Evolutionary conservation across 1,284 basidiomycete species (phyloP), one percentile per base, ranked within the genome.

Genomic region (Lignosus rhinocerotis): DNA sequence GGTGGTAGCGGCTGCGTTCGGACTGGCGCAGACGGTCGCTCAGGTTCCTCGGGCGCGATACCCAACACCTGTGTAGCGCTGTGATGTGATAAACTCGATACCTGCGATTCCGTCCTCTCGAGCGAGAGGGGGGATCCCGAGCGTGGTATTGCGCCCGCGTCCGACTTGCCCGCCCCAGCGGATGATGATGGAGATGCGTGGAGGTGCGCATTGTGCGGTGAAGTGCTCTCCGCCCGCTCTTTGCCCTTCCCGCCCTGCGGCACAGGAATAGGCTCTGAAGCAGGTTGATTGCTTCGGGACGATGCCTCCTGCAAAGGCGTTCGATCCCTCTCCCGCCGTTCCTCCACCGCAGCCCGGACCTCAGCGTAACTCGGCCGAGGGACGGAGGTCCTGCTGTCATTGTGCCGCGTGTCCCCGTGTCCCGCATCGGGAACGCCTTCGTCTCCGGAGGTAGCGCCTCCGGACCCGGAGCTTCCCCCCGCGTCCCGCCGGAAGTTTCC

Each of bases 1-100:
- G 83, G 86, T 66, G 84, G 83, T 1, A 78, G 72, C 5, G 90
- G 89, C 68, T 92, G 90, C 4, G 84, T 84, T 62, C 85, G 83
- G 60, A 91, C 88, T 1, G 83, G 80, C 30, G 72, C 63, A 32
- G 72, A 66, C 14, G 81, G 79, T 12, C 72, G 72, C 19, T 68
- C 64, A n/a, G 67, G 68, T 30, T 68, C 65, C 39, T 70, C 69
- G 6, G 65, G 56, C 11, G 59, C 58, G 11, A 61, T 56, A 12
- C 25, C 49, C 49, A 59, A 21, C 8, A 42, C 16, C 6, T 51
- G 58, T 16, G 48, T 30, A 10, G 48, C 55, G 55, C 59, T 58
- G 14, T 60, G 59, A 17, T 56, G 56, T 34, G 65, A 63, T 11
- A 58, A 43, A 16, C 51, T 53, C 34, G 63, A 60, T 21, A 42